These are phyloP conservation scores for Chloris gayana DNA, from an alignment of 176 grass and related monocot species.

Conservation along the genomic window DNA sequence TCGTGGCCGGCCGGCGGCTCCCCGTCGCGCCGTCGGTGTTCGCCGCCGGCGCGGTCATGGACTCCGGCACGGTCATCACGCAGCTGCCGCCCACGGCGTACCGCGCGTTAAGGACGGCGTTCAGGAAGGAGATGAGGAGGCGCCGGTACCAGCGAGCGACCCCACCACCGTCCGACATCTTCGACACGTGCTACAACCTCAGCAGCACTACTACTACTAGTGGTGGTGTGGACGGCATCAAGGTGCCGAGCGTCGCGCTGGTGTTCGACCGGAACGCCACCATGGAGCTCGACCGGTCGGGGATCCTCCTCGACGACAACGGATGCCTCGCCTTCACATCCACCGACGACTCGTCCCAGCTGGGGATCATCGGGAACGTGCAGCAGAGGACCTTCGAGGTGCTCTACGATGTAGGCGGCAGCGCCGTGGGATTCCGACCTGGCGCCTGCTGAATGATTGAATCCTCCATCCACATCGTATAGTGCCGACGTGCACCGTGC, in stretches of 20 bases:
- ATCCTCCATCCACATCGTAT: too few species aligned
- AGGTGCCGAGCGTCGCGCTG: conserved; percentile 47
- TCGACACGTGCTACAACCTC: conserved; percentile 71
- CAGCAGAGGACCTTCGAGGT: conserved; percentile 86
- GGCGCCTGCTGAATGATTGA: conserved; percentile 43
- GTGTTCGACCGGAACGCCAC: conserved; percentile 36
- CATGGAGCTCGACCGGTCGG: conserved; percentile 43
- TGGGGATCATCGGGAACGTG: conserved; percentile 74
- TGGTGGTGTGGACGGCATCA: conserved; percentile 10
- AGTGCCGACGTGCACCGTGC: too few species aligned
- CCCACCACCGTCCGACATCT: neutral
- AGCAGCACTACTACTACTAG: too few species aligned
- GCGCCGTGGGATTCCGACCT: conserved; percentile 54
- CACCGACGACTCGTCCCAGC: conserved; percentile 43
- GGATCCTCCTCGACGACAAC: conserved; percentile 50
- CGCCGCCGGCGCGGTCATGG: conserved; percentile 63
- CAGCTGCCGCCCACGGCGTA: conserved; percentile 60
- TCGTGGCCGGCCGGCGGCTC: conserved; percentile 46
- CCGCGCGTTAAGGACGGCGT: conserved; percentile 64
- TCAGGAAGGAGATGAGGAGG: conserved; percentile 51
- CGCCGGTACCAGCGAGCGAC: conserved; percentile 11
- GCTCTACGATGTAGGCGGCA: conserved; percentile 55
- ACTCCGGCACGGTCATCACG: conserved; percentile 83
- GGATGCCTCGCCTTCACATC: conserved; percentile 73
- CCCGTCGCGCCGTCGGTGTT: conserved; percentile 47